Base-by-base conservation (phyloP, 2,329 filamentous ascomycete species). In the Chrysosphaeria jannelii region DNA sequence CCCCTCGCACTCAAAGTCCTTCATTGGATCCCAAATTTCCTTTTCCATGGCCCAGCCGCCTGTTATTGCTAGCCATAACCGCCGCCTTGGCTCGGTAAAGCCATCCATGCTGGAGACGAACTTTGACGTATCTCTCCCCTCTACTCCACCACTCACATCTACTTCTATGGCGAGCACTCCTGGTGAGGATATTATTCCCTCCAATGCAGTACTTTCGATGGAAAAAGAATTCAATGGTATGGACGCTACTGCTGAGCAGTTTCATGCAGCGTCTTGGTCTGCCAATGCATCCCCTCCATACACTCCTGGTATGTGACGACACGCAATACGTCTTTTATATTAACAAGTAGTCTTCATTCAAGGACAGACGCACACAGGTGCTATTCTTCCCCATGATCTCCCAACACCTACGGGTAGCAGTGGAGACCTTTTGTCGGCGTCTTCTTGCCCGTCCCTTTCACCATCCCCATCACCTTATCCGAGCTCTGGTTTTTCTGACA, bases 401-500 rank as follows among this genome's bases (percentile, higher is more conserved):
- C 12, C 21, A 5, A 41, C 61, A 49, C 20, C 27, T 6, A 16
- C 27, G 46, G 20, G 16, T n/a, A n/a, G 7, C 16, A 18, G 7
- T 7, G 16, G 11, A 10, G 74, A 79, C 43, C 56, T 75, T 34
- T 52, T 76, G 9, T 68, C 66, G 7, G 31, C 28, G 19, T 32
- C 34, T 38, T 64, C 69, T 21, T 81, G 70, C 51, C 72, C 76
- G 33, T 85, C 76, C 28, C 61, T 85, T 31, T 88, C 76, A 14
- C 76, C 78, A 11, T 89, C 76, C 15, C 76, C 78, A 10, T 71
- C 74, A 22, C 74, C 75, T 14, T 66, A 74, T 32, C 65, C 74
- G 34, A 53, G 58, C 35, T 63, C 71, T 26, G 50, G 67, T 40
- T 49, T 57, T 21, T 63, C 64, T 2, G 69, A 76, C 38, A 53